Conservation (phyloP, 1,284 basidiomycete genomes). For the Cutaneotrichosporon arboriforme region DNA sequence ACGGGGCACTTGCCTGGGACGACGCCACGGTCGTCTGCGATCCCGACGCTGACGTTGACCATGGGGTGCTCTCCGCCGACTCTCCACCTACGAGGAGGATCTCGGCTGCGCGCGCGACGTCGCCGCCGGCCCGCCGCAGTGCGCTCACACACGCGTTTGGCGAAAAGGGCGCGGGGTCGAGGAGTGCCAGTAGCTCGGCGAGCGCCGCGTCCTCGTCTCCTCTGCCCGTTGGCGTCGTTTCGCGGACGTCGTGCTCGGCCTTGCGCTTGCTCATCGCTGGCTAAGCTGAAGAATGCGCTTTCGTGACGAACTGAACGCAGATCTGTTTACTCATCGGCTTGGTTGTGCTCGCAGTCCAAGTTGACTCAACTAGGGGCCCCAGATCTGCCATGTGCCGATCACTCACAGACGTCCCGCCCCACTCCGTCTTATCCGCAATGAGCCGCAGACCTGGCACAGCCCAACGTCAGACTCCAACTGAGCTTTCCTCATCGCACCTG, state of each 20-base stretch:
- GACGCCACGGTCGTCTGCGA: background rate
- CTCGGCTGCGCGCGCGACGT: constrained; percentile 58
- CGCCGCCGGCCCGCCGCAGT: constrained; percentile 57
- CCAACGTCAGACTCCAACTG: no score
- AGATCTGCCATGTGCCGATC: no score
- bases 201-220: constrained; percentile 26
- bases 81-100: constrained; percentile 36
- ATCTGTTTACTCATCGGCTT: no score
- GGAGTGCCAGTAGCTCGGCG: constrained; percentile 36
- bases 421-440: no score
- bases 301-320: background rate
- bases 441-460: no score
- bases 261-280: background rate
- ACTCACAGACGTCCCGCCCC: no score
- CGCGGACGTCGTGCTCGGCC: background rate
- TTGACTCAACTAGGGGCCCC: constrained; percentile 9
- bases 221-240: background rate
- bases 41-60: background rate
- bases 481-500: no score
- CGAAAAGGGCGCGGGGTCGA: constrained; percentile 39
- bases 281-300: no score
- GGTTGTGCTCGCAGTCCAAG: no score
- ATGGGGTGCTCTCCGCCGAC: background rate
- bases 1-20: background rate
- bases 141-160: constrained; percentile 53